These are phyloP conservation scores for Trichophyton verrucosum DNA, from an alignment of 2,329 filamentous ascomycete species.

Conservation along the genomic window DNA sequence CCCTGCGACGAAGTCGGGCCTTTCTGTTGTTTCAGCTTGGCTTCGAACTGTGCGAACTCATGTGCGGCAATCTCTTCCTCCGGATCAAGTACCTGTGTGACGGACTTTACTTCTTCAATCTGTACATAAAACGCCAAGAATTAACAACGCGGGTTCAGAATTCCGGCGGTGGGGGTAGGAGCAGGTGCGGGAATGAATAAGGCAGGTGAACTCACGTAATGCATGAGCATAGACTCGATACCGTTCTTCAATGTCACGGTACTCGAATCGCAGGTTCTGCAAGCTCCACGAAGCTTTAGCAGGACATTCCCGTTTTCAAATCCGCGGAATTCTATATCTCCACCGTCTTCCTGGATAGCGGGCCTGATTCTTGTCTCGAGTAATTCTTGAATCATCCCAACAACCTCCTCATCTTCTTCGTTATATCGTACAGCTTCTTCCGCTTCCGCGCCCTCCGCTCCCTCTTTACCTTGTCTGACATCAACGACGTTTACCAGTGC, in stretches of 20 bases:
- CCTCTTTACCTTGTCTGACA: constrained; percentile 38
- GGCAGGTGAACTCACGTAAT: constrained; percentile 54
- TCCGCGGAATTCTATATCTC: constrained; percentile 89
- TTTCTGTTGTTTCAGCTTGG: constrained; percentile 56
- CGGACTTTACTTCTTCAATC: constrained; percentile 91
- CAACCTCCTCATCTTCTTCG: constrained; percentile 84
- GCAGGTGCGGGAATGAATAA: neutral
- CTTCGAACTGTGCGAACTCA: constrained; percentile 91
- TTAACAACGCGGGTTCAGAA: neutral
- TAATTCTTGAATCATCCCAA: constrained; percentile 97
- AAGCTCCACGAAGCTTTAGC: constrained; percentile 81
- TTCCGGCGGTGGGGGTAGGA: neutral
- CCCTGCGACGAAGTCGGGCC: constrained; percentile 35
- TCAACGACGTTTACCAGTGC: constrained; percentile 62
- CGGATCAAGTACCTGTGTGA: constrained; percentile 78
- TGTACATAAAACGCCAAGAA: constrained; percentile 31
- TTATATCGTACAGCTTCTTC: constrained; percentile 69
- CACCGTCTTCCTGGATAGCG: constrained; percentile 93
- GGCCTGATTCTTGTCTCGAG: constrained; percentile 90
- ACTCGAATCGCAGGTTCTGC: constrained; percentile 89
- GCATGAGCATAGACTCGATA: constrained; percentile 97
- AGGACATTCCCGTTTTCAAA: constrained; percentile 77
- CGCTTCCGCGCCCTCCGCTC: constrained; percentile 18
- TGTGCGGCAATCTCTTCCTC: constrained; percentile 78
- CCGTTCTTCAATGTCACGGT: constrained; percentile 95